A percentile compares a stretch with the other conserved stretches of the same genome.
These are phyloP conservation scores for Penicillium hordei DNA, from an alignment of 2,329 filamentous ascomycete species.

Conservation along the genomic window DNA sequence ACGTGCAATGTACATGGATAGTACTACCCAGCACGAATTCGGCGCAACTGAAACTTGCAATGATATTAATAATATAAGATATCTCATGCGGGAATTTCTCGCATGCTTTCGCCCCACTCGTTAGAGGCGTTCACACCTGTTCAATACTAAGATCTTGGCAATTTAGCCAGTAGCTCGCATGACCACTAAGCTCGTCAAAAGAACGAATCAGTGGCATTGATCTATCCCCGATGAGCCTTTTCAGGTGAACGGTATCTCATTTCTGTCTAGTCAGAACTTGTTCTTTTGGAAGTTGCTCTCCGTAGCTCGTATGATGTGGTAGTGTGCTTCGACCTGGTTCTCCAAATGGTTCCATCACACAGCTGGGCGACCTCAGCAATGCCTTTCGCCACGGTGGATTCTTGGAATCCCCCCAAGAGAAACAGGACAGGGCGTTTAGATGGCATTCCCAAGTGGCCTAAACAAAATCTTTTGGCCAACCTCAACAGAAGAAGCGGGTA, in stretches of 20 bases:
- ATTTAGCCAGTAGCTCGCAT: background rate
- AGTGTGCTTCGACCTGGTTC: background rate
- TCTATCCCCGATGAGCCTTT: background rate
- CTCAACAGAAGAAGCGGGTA: background rate
- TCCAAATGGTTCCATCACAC: background rate
- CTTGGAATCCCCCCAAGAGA: background rate
- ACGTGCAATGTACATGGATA: background rate
- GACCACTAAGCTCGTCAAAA: background rate
- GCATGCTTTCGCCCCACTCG: background rate
- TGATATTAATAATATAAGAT: background rate
- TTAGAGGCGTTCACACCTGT: background rate
- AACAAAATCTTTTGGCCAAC: background rate
- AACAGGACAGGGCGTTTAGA: background rate
- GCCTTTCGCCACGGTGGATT: background rate
- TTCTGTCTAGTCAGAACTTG: background rate
- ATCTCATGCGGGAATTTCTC: background rate
- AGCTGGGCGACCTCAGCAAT: background rate
- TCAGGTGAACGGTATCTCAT: background rate
- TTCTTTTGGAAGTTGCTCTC: background rate
- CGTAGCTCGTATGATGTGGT: background rate
- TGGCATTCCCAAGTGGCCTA: background rate
- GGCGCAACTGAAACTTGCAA: background rate
- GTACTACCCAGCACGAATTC: background rate
- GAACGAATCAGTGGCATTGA: background rate
- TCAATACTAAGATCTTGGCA: background rate